Conservation (phyloP, 495 filamentous ascomycete genomes). For the Platismatia glauca region DNA sequence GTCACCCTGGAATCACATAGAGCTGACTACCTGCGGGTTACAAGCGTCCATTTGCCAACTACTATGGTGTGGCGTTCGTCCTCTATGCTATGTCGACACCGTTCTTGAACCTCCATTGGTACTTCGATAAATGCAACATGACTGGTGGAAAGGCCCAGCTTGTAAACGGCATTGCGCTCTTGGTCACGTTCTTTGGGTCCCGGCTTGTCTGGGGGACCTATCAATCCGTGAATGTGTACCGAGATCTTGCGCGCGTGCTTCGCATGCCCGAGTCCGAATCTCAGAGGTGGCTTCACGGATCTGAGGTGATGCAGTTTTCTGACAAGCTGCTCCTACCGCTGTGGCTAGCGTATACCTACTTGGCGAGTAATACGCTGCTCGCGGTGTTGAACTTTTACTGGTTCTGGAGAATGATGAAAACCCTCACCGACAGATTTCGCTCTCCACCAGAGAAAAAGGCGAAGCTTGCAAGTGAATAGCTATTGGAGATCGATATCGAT, state of each 20-base stretch:
- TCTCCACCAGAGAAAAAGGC: not conserved
- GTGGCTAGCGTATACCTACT: constrained; percentile 70
- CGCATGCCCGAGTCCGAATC: not conserved
- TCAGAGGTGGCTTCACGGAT: constrained; percentile 25
- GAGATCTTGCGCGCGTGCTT: constrained; percentile 35
- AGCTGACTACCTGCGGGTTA: constrained; percentile 1
- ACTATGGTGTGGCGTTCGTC: constrained; percentile 83
- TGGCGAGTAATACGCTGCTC: constrained; percentile 66
- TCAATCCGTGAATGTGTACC: constrained; percentile 62
- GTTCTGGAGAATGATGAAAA: constrained; percentile 92
- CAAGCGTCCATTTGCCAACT: constrained; percentile 86
- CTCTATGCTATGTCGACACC: constrained; percentile 91
- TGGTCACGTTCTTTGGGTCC: constrained; percentile 69
- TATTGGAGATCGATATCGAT: not conserved
- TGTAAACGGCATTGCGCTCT: constrained; percentile 65
- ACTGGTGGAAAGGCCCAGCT: constrained; percentile 73
- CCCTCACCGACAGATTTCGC: constrained; percentile 54
- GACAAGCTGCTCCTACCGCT: constrained; percentile 40
- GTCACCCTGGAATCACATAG: not conserved
- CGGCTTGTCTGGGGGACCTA: constrained; percentile 85
- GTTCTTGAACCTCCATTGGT: constrained; percentile 96
- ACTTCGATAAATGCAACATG: constrained; percentile 90
- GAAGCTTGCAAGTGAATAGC: constrained; percentile 13
- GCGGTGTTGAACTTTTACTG: constrained; percentile 86
- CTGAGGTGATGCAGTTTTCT: constrained; percentile 41